phyloP scores from a whole-genome alignment of 441 rosid species.

The Geranium incanum region DNA sequence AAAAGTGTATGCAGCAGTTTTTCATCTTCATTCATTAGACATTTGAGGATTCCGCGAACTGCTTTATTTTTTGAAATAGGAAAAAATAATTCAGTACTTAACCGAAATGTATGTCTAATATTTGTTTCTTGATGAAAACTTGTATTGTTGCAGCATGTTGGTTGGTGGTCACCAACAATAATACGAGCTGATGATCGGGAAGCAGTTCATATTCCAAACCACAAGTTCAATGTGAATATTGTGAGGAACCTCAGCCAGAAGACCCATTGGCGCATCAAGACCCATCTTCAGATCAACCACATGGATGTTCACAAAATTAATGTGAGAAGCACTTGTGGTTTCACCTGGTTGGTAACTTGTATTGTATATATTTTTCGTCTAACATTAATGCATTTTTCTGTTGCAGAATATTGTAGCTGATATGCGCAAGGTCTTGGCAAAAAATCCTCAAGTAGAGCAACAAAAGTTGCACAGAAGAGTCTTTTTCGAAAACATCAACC shows the following conservation, averaged over 20 bases:
- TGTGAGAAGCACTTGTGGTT: conserved; percentile 33
- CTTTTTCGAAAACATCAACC: conserved; percentile 43
- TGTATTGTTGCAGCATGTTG: conserved; percentile 45
- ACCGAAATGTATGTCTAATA: background rate
- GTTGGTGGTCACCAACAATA: conserved; percentile 80
- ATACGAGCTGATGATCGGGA: conserved; percentile 77
- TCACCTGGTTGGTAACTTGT: conserved; percentile 15
- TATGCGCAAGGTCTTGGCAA: conserved; percentile 71
- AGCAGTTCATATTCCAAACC: conserved; percentile 74
- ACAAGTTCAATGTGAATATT: conserved; percentile 53
- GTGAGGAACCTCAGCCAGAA: conserved; percentile 75
- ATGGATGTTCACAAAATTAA: conserved; percentile 58
- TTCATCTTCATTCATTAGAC: conserved; percentile 6
- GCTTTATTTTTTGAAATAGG: conserved; percentile 4
- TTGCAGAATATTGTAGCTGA: conserved; percentile 57
- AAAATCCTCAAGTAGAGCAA: conserved; percentile 69
- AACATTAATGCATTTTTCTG: background rate
- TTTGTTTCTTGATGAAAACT: background rate
- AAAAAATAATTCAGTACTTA: conserved; percentile 4
- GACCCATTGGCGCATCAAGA: conserved; percentile 76
- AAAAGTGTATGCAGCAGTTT: background rate
- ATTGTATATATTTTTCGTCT: background rate
- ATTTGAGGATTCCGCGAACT: conserved; percentile 7
- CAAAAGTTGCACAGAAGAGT: conserved; percentile 66
- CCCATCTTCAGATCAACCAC: conserved; percentile 58